Conservation (phyloP, 108 stramenopile genomes). For the Skeletonema marinoi region DNA sequence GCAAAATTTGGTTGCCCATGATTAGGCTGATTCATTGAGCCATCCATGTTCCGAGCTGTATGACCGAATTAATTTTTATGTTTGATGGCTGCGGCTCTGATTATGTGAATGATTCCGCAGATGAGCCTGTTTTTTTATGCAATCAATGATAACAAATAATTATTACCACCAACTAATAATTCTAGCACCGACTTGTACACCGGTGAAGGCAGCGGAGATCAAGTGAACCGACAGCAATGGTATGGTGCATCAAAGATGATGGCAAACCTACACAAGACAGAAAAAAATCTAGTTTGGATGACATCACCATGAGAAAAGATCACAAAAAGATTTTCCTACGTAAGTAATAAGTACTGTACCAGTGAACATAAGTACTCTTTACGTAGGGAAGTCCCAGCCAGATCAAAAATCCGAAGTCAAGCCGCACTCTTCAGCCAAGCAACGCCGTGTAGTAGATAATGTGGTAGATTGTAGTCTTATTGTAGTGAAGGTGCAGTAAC, state of each 20-base stretch:
- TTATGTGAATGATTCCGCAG: not conserved
- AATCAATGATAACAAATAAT: not conserved
- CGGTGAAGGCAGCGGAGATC: not conserved
- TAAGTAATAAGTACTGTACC: no score
- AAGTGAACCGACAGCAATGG: not conserved
- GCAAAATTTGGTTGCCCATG: conserved; percentile 1
- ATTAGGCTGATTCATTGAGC: conserved; percentile 1
- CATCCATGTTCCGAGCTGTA: not conserved
- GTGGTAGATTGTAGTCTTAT: no score
- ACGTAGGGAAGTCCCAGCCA: no score
- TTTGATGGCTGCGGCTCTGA: not conserved
- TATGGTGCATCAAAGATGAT: not conserved
- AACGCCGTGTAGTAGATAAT: no score
- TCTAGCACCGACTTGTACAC: not conserved
- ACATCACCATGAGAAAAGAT: no score
- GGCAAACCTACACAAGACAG: not conserved
- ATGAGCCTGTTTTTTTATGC: not conserved
- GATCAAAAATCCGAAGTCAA: no score
- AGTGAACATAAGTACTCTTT: no score
- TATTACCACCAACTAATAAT: not conserved
- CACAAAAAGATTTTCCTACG: no score
- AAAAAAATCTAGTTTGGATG: not conserved
- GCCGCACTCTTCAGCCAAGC: no score
- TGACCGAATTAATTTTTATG: not conserved
- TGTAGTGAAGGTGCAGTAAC: not conserved